Conservation (phyloP, 2,329 filamentous ascomycete genomes). For the Nemania sp. region DNA sequence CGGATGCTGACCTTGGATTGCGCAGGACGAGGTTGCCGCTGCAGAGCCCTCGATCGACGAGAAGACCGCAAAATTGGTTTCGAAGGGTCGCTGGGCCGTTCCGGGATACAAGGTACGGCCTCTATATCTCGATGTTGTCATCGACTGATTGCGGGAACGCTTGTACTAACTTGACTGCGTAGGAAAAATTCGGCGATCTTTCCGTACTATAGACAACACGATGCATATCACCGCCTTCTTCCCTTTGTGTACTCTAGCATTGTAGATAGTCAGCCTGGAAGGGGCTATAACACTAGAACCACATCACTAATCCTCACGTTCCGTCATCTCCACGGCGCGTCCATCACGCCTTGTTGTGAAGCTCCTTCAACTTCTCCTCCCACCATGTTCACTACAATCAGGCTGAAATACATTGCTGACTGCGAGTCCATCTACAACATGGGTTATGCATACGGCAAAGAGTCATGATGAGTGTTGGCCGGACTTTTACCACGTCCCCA, state of each 20-base stretch:
- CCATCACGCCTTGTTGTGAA: background rate
- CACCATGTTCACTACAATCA: background rate
- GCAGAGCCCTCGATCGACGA: constrained; percentile 97
- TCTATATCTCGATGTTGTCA: background rate
- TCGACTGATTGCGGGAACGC: background rate
- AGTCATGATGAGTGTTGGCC: too few relatives aligned
- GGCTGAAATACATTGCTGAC: too few relatives aligned
- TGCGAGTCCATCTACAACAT: too few relatives aligned
- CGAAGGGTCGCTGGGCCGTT: constrained; percentile 97
- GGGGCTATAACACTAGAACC: constrained; percentile 33
- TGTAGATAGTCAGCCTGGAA: constrained; percentile 64
- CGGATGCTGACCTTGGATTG: constrained; percentile 27
- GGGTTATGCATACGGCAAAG: too few relatives aligned
- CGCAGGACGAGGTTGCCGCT: constrained; percentile 88
- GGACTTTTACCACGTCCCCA: too few relatives aligned
- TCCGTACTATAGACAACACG: constrained; percentile 76
- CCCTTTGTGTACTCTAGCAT: constrained; percentile 70
- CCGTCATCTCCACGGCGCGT: background rate
- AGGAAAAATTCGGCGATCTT: constrained; percentile 99
- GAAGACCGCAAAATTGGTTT: constrained; percentile 92
- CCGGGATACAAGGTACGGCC: constrained; percentile 93
- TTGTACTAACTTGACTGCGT: constrained; percentile 50
- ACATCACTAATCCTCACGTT: constrained; percentile 27
- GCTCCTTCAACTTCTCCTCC: background rate
- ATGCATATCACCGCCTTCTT: constrained; percentile 45